Base-by-base conservation (phyloP, 2,329 filamentous ascomycete species). In the Colletotrichum filicis region DNA sequence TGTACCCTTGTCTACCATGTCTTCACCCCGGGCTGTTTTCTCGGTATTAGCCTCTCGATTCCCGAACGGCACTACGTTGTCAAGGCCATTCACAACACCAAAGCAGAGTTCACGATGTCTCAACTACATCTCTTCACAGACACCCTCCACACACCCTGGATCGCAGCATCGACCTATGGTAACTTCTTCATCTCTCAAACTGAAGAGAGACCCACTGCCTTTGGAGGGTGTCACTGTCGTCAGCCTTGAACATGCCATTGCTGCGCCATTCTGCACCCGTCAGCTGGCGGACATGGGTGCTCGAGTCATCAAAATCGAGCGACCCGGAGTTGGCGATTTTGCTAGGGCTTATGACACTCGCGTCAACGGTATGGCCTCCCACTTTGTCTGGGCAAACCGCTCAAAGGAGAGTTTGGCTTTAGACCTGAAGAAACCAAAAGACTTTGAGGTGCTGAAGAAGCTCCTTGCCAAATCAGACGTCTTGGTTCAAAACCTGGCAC, bases 331-430 rank as follows among this genome's bases (percentile, higher is more conserved):
- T 0, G 87, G 87, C 1, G 88, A 89, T 75, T 89, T 89, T 76
- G 87, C 87, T 0, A 84, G 87, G 1, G 78, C 83, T 14, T 88
- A 89, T 74, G 87, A 89, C 76, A 83, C 79, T 0, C 83, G 87
- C 9, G 86, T 88, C 2, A 81, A 84, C 8, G 87, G 87, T 0
- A 79, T 87, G 16, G 80, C 86, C 0, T 89, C 87, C 0, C 87
- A 89, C 75, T 89, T 89, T 69, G 82, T 89, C n/a, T 89, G 88
- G 87, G 82, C 85, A 0, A 89, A 89, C 73, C 83, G 87, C 26
- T 87, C 87, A 7, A 89, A 89, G 66, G 86, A 89, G 76, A 88
- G 85, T 60, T 78, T 89, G 9, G 86, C 86, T 0, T 80, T 89
- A 0, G 84, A 89, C 55, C 75, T 89, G 19, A 89, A 89, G 73